These are phyloP conservation scores for Acer yangbiense DNA, from an alignment of 345 rosid species.

Conservation along the genomic window DNA sequence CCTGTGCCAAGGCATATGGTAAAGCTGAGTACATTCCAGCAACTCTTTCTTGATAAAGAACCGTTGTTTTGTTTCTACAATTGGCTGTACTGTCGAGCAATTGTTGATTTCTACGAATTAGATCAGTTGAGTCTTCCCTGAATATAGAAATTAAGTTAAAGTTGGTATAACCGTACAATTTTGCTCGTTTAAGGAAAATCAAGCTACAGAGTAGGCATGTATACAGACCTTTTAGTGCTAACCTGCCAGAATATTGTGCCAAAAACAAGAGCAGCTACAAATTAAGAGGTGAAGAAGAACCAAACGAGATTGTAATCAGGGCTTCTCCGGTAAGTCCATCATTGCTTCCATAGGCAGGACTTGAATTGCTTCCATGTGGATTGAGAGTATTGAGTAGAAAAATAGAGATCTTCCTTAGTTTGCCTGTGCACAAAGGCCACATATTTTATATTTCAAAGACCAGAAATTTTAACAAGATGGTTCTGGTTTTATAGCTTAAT, in stretches of 20 bases:
- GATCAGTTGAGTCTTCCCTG: no score
- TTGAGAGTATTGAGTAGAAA: constrained; percentile 42
- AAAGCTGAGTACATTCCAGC: constrained; percentile 64
- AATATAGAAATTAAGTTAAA: no score
- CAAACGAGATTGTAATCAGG: constrained; percentile 51
- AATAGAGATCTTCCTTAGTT: constrained; percentile 43
- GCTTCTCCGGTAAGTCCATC: constrained; percentile 66
- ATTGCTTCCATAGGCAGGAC: constrained; percentile 58
- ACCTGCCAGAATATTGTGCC: not conserved
- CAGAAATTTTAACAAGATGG: not conserved
- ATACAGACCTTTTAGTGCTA: not conserved
- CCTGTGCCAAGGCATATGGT: constrained; percentile 51
- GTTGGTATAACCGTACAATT: no score
- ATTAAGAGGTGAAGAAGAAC: constrained; percentile 33
- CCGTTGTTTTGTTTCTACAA: no score
- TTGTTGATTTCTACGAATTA: no score
- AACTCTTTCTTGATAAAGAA: constrained; percentile 24
- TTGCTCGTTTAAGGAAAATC: not conserved
- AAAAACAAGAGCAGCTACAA: constrained; percentile 36
- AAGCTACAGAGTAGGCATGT: not conserved
- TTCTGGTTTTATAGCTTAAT: not conserved
- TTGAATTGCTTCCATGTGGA: constrained; percentile 49
- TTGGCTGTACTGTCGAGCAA: no score
- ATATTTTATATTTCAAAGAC: not conserved
- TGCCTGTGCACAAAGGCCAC: constrained; percentile 28